These are phyloP conservation scores for Talaromyces marneffei DNA, from an alignment of 2,329 filamentous ascomycete species.

Conservation along the genomic window DNA sequence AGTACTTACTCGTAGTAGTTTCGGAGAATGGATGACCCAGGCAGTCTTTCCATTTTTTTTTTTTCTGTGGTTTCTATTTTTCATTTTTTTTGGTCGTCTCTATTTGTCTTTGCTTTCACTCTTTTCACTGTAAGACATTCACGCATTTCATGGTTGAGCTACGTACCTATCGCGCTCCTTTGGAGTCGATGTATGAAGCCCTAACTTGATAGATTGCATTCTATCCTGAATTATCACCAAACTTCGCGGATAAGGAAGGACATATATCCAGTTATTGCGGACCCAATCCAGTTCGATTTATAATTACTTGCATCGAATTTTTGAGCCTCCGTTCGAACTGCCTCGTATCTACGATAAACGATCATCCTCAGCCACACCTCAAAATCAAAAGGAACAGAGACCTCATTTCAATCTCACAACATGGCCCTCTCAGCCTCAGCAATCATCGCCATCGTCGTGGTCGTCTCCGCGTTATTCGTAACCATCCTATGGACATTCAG, in stretches of 20 bases:
- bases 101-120: not conserved
- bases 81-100: not conserved
- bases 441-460: constrained; percentile 15
- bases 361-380: not conserved
- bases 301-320: not conserved
- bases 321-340: not conserved
- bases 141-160: not conserved
- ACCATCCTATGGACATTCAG: constrained; percentile 15
- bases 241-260: not conserved
- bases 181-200: constrained; percentile 7
- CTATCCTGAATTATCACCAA: not conserved
- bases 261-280: no score
- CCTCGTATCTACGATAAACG: no score
- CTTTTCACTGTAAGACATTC: not conserved
- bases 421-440: constrained; percentile 12
- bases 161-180: not conserved
- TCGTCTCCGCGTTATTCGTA: constrained; percentile 4
- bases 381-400: not conserved
- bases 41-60: not conserved
- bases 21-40: not conserved
- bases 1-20: not conserved
- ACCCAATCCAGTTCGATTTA: not conserved
- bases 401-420: not conserved
- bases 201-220: no score
- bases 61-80: not conserved